Evolutionary conservation across 768 basidiomycete genomes (phyloP).

Genomic region (Lactarius tabidus): DNA sequence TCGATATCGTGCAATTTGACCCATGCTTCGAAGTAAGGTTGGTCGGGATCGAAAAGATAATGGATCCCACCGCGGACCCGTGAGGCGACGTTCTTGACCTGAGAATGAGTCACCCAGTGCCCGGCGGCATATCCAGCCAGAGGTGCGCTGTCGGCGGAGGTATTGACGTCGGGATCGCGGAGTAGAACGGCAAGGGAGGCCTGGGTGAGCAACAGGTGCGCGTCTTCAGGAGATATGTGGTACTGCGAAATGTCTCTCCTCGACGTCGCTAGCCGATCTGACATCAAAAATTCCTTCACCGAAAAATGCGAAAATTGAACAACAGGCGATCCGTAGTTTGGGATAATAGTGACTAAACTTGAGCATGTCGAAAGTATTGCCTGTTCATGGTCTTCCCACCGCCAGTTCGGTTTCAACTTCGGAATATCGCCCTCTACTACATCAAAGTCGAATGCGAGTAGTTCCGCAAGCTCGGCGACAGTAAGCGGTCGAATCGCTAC

Average conservation of each 20-base stretch:
- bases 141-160: not conserved
- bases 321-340: not conserved
- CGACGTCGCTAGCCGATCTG: not conserved
- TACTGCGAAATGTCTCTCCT: not conserved
- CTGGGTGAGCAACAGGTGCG: not conserved
- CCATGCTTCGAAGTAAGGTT: not conserved
- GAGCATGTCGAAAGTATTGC: not conserved
- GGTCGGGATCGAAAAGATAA: not conserved
- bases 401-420: not conserved
- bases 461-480: not conserved
- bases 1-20: not conserved
- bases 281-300: not conserved
- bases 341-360: not conserved
- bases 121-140: not conserved
- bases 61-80: not conserved
- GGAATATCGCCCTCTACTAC: not conserved
- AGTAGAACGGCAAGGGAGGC: not conserved
- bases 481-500: not conserved
- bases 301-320: not conserved
- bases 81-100: not conserved
- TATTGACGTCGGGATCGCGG: not conserved
- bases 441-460: not conserved
- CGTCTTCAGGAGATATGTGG: not conserved
- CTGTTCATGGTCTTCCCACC: not conserved
- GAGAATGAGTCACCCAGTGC: not conserved